A percentile compares a stretch with the other conserved stretches of the same genome.
phyloP scores from a whole-genome alignment of 495 filamentous ascomycete species.

The Hypoxylon rickii region DNA sequence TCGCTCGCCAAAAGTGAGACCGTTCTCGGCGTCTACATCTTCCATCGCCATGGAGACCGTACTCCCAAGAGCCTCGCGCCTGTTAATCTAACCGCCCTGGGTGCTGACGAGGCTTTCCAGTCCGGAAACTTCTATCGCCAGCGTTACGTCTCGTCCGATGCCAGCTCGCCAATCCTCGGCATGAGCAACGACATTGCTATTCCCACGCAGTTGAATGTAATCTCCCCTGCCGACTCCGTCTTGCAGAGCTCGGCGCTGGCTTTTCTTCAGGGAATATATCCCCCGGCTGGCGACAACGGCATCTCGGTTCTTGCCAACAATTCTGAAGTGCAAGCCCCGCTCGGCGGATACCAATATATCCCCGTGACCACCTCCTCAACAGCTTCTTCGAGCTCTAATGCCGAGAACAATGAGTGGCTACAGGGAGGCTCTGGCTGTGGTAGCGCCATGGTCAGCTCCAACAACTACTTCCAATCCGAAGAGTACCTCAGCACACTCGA shows the following conservation, averaged over 20 bases:
- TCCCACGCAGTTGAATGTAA: slow-evolving; percentile 64
- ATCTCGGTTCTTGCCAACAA: slow-evolving; percentile 64
- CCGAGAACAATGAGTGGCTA: slow-evolving; percentile 64
- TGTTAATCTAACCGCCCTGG: slow-evolving; percentile 66
- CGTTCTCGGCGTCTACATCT: slow-evolving; percentile 71
- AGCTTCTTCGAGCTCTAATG: slow-evolving; percentile 55
- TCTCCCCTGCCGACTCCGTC: slow-evolving; percentile 63
- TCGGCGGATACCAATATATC: slow-evolving; percentile 77
- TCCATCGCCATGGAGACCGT: slow-evolving; percentile 74
- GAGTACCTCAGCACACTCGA: slow-evolving; percentile 57
- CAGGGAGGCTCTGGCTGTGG: slow-evolving; percentile 63
- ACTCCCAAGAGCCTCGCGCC: slow-evolving; percentile 62
- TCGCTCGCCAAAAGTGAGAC: slow-evolving; percentile 56
- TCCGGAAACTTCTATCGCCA: slow-evolving; percentile 66
- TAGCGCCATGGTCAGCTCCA: slow-evolving; percentile 67
- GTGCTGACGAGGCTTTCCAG: slow-evolving; percentile 65
- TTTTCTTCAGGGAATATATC: slow-evolving; percentile 84
- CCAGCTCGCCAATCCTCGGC: slow-evolving; percentile 42
- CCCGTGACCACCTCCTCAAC: slow-evolving; percentile 56
- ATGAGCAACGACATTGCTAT: slow-evolving; percentile 60
- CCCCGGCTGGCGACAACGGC: slow-evolving; percentile 60
- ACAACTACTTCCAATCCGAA: slow-evolving; percentile 68
- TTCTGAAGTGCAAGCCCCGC: slow-evolving; percentile 57
- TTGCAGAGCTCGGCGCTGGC: slow-evolving; percentile 71
- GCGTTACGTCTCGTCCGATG: slow-evolving; percentile 57